These are phyloP conservation scores for Cryptosporidium ubiquitum DNA, from an alignment of 169 alveolate species.

Conservation along the genomic window DNA sequence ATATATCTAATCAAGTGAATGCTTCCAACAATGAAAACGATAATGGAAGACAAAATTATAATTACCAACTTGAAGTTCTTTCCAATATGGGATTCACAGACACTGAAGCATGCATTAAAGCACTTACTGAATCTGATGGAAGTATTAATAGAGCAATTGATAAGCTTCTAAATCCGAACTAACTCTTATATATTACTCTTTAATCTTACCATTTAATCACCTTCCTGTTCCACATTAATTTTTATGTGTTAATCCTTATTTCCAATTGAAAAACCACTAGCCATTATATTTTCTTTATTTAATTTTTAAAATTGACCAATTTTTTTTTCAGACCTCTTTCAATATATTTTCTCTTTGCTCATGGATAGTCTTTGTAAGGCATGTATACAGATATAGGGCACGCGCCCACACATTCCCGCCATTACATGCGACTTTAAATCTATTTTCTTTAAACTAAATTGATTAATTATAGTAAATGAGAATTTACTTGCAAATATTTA, in stretches of 20 bases:
- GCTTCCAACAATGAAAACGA: background rate
- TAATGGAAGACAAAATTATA: slow-evolving; percentile 14
- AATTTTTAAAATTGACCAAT: no score
- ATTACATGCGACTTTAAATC: background rate
- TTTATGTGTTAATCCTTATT: background rate
- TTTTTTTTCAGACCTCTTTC: background rate
- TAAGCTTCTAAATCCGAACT: slow-evolving; percentile 76
- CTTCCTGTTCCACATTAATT: background rate
- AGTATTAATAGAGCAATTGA: slow-evolving; percentile 84
- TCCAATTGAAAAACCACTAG: no score
- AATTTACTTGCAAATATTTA: background rate
- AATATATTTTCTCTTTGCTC: no score
- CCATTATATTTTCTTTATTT: no score
- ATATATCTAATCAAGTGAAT: background rate
- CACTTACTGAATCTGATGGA: slow-evolving; percentile 85
- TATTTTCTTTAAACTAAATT: no score
- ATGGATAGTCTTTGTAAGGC: no score
- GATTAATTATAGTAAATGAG: background rate
- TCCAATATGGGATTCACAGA: slow-evolving; percentile 85
- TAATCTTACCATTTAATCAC: background rate
- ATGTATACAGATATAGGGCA: background rate
- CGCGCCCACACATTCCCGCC: background rate
- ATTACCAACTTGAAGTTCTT: slow-evolving; percentile 81
- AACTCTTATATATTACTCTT: background rate
- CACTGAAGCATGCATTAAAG: slow-evolving; percentile 82